phyloP scores from a whole-genome alignment of 495 filamentous ascomycete genomes.

The Glonium stellatum region DNA sequence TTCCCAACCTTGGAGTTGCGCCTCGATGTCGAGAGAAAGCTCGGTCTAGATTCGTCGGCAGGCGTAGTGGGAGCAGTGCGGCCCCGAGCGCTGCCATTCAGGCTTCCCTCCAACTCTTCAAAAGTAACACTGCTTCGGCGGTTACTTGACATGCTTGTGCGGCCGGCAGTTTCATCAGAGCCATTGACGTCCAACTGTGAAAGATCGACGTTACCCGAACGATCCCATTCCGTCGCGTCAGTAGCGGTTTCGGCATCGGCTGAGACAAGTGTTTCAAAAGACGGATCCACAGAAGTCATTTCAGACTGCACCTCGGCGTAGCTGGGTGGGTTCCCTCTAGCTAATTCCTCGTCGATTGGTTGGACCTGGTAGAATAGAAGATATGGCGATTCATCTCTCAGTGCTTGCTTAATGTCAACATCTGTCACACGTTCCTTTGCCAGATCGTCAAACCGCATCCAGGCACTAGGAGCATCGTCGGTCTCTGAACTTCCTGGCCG shows the following conservation, averaged over 20 bases:
- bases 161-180: slow-evolving; percentile 8
- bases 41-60: slow-evolving; percentile 45
- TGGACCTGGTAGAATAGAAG: slow-evolving; percentile 92
- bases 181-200: slow-evolving; percentile 1
- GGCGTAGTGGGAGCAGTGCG: slow-evolving; percentile 40
- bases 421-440: slow-evolving; percentile 60
- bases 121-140: slow-evolving; percentile 19
- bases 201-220: not conserved
- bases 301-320: slow-evolving; percentile 45
- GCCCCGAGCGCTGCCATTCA: slow-evolving; percentile 36
- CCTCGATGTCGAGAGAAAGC: slow-evolving; percentile 47
- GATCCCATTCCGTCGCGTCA: slow-evolving; percentile 15
- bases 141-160: slow-evolving; percentile 18
- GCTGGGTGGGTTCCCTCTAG: slow-evolving; percentile 41
- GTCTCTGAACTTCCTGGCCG: slow-evolving; percentile 11
- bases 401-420: slow-evolving; percentile 68
- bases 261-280: slow-evolving; percentile 16
- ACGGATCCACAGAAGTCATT: slow-evolving; percentile 50
- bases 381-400: slow-evolving; percentile 85
- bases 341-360: slow-evolving; percentile 65
- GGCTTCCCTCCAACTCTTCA: slow-evolving; percentile 20
- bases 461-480: slow-evolving; percentile 51
- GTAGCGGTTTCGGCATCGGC: slow-evolving; percentile 10
- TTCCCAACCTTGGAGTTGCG: slow-evolving; percentile 52
- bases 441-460: slow-evolving; percentile 89